phyloP scores from a whole-genome alignment of 345 rosid genomes.

The Cardamine chenopodiifolia region DNA sequence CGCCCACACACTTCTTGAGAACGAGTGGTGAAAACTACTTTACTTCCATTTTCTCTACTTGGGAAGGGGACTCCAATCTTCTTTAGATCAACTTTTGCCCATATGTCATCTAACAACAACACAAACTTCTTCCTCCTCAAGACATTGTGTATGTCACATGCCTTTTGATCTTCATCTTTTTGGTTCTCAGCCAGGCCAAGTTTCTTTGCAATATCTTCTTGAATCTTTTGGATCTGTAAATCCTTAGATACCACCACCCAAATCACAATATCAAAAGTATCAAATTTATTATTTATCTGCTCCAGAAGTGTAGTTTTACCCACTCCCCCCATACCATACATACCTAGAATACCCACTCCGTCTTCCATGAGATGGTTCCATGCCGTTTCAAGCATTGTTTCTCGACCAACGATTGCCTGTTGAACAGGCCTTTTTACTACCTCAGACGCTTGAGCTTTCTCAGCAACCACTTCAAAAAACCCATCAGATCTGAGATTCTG shows the following conservation, averaged over 20 bases:
- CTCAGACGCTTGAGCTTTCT: neutral
- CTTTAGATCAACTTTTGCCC: neutral
- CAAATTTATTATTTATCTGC: neutral
- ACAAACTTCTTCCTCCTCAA: neutral
- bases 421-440: slow-evolving; percentile 1
- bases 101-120: neutral
- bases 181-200: no score
- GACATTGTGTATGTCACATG: neutral
- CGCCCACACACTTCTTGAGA: neutral
- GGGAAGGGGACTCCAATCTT: neutral
- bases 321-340: neutral
- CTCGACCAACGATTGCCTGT: neutral
- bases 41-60: neutral
- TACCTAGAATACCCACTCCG: slow-evolving; percentile 8
- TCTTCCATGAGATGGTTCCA: slow-evolving; percentile 24
- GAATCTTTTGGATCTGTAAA: neutral
- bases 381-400: neutral
- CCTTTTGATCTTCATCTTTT: no score
- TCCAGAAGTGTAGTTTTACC: neutral
- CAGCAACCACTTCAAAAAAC: slow-evolving; percentile 15
- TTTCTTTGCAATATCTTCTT: neutral
- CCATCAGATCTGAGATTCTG: neutral
- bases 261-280: neutral
- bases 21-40: neutral
- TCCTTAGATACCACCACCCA: neutral